Evolutionary conservation across 495 filamentous ascomycete species (phyloP).

Genomic region (Collariella sp.): DNA sequence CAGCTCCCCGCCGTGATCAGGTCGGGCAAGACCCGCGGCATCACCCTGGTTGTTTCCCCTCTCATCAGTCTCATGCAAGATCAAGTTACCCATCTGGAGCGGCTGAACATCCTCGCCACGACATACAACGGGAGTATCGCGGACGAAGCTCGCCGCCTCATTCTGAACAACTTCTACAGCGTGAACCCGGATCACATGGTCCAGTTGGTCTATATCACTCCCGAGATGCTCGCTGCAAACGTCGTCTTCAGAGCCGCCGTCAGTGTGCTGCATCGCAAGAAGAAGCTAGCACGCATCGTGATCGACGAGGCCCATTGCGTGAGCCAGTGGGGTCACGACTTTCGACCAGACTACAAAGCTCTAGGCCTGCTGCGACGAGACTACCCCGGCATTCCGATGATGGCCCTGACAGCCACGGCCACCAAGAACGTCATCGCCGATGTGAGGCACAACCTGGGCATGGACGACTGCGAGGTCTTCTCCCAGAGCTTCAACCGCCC

Average conservation of each 20-base stretch:
- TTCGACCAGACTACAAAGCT: constrained; percentile 90
- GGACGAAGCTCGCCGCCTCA: constrained; percentile 44
- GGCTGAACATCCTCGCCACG: constrained; percentile 68
- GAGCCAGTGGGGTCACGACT: constrained; percentile 98
- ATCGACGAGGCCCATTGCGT: constrained; percentile 99
- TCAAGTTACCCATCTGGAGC: constrained; percentile 71
- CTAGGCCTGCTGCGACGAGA: constrained; percentile 61
- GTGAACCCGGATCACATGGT: constrained; percentile 56
- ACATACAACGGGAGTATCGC: constrained; percentile 68
- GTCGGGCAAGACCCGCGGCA: constrained; percentile 69
- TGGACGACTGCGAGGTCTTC: constrained; percentile 66
- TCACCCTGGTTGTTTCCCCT: constrained; percentile 92
- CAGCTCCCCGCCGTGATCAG: constrained; percentile 83
- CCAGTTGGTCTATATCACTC: constrained; percentile 87
- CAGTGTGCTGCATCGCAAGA: constrained; percentile 50
- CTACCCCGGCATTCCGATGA: constrained; percentile 72
- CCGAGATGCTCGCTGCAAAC: constrained; percentile 90
- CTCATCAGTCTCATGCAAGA: constrained; percentile 94
- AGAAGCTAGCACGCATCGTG: constrained; percentile 77
- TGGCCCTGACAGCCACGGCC: constrained; percentile 92
- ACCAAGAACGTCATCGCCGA: constrained; percentile 87
- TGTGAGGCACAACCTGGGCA: constrained; percentile 78
- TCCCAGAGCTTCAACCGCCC: constrained; percentile 90
- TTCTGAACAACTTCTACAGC: constrained; percentile 54
- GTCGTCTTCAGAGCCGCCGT: constrained; percentile 52